A percentile compares a stretch with the other conserved stretches of the same genome.
phyloP scores from a whole-genome alignment of 1,284 basidiomycete genomes.

The Papiliotrema nemorosa region DNA sequence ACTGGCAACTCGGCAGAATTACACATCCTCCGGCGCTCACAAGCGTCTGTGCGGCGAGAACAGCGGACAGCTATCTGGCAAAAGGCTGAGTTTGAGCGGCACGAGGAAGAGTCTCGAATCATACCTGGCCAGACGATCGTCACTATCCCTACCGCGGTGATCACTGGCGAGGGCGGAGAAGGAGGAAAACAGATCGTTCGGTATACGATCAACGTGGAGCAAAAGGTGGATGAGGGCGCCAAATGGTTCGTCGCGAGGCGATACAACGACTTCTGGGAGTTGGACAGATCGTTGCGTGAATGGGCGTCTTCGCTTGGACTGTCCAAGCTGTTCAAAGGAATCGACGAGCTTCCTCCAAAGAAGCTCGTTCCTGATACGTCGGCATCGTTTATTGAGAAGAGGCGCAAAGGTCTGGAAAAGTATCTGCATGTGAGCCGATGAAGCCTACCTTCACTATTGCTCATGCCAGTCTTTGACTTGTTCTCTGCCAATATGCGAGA shows the following conservation, averaged over 20 bases:
- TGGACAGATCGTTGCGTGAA: constrained; percentile 71
- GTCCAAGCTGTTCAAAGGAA: constrained; percentile 53
- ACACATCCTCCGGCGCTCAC: constrained; percentile 73
- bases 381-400: constrained; percentile 72
- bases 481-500: constrained; percentile 73
- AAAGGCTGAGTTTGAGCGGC: constrained; percentile 83
- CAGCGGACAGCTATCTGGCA: constrained; percentile 81
- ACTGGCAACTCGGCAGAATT: constrained; percentile 85
- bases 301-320: constrained; percentile 20
- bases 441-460: not conserved
- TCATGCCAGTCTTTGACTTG: constrained; percentile 63
- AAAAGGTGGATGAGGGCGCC: constrained; percentile 67
- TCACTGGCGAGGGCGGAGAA: constrained; percentile 64
- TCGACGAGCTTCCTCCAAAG: constrained; percentile 82
- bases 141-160: constrained; percentile 69
- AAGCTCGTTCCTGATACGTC: constrained; percentile 77
- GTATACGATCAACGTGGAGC: constrained; percentile 88
- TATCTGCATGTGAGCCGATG: constrained; percentile 70
- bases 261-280: constrained; percentile 89
- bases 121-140: constrained; percentile 73
- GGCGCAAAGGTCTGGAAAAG: constrained; percentile 74
- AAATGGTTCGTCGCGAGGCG: constrained; percentile 87
- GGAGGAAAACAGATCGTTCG: constrained; percentile 78
- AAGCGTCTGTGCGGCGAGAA: constrained; percentile 74
- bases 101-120: constrained; percentile 78